These are phyloP conservation scores for Penicillium waksmanii DNA, from an alignment of 495 filamentous ascomycete species.

Conservation along the genomic window DNA sequence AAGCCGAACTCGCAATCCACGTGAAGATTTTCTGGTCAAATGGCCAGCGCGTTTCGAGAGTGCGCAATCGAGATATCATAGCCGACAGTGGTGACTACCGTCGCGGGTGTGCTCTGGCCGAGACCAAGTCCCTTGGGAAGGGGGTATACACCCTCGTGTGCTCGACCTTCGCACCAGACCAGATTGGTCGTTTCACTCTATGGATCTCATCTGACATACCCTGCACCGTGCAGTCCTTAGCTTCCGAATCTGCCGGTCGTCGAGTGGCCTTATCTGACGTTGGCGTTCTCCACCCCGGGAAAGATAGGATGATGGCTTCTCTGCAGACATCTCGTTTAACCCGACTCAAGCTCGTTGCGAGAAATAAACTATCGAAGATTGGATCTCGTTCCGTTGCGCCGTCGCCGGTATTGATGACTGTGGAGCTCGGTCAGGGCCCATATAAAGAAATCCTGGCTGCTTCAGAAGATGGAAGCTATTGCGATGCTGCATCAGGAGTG, in stretches of 20 bases:
- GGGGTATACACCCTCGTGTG: conserved; percentile 86
- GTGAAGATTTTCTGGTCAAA: conserved; percentile 79
- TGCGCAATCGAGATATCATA: conserved; percentile 77
- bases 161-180: conserved; percentile 82
- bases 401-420: conserved; percentile 62
- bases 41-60: conserved; percentile 67
- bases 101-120: conserved; percentile 72
- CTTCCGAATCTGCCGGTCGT: conserved; percentile 69
- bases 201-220: conserved; percentile 64
- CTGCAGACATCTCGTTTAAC: conserved; percentile 60
- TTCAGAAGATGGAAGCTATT: conserved; percentile 66
- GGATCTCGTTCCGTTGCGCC: conserved; percentile 42
- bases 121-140: conserved; percentile 55
- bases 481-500: conserved; percentile 68
- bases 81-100: conserved; percentile 82
- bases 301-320: conserved; percentile 55
- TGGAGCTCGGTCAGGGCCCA: conserved; percentile 73
- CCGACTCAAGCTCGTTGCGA: conserved; percentile 56
- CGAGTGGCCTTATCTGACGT: conserved; percentile 56
- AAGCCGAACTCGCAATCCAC: conserved; percentile 73
- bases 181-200: conserved; percentile 74
- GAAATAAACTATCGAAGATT: conserved; percentile 42
- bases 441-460: conserved; percentile 62
- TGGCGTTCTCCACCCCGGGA: conserved; percentile 54
- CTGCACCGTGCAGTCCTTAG: conserved; percentile 57